Base-by-base conservation (phyloP, 1,284 basidiomycete genomes). In the Ceratobasidium sp. region DNA sequence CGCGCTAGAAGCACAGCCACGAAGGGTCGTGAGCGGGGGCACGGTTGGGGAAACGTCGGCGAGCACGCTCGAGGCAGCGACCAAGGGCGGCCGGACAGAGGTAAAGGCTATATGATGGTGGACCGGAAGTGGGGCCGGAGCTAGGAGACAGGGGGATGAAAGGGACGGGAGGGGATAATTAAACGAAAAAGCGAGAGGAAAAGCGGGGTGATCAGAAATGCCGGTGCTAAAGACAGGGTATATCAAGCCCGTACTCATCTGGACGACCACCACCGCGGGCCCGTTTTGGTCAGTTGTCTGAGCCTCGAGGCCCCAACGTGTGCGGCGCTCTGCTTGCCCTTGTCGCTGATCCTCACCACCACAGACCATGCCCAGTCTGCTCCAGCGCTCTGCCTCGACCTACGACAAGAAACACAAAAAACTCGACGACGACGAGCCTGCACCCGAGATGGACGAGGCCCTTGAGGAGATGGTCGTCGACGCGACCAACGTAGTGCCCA, bases 381-480 rank as follows among this genome's bases (percentile, higher is more conserved):
- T 71, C 58, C 53, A 69, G 23, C 67, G 61, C 34, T 48, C 73
- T 2, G 32, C 71, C 14, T 71, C 75, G 3, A 39, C 34, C 8
- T 41, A 62, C 45, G 50, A 69, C 60, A 74, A 69, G 50, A 57
- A 67, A 16, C 60, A 59, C 46, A 74, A 72, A 65, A 74, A 74
- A 52, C 73, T 72, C 73, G 34, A 60, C 30, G 71, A 61, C 23
- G 36, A 72, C 34, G 59, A 62, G 45, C 52, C 74, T 39, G 71
- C 30, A 9, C 28, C 53, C 34, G 53, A 32, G 34, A 28, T 32
- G 45, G 48, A 57, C 8, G 72, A 55, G 55, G 60, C 53, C 16
- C 73, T 74, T 36, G 67, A 74, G 58, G 64, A 74, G 60, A 76
- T 74, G 73, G 72, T 74, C 16, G 72, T 75, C 72, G 74, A 74